Evolutionary conservation across 73 alveolate genomes (phyloP).

Genomic region (Effrenium voratum): DNA sequence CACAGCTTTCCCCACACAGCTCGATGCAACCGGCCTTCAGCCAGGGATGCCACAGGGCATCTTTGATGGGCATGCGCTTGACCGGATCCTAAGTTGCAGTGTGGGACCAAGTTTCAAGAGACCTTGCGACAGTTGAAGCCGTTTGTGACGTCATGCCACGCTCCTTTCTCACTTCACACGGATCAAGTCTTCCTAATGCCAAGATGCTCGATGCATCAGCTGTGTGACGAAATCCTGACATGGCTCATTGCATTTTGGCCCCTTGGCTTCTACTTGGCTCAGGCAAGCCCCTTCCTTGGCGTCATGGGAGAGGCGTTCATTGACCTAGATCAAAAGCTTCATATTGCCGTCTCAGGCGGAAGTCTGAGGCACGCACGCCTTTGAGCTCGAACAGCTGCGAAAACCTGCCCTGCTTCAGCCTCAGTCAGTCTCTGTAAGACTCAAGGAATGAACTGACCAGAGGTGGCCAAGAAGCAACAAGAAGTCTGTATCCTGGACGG

Average conservation of each 20-base stretch:
- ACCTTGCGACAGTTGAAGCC: background rate
- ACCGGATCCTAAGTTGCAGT: constrained; percentile 11
- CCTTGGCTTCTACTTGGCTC: background rate
- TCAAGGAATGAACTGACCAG: background rate
- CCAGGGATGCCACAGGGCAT: constrained; percentile 85
- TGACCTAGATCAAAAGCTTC: background rate
- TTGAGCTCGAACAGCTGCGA: constrained; percentile 61
- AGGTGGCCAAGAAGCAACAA: constrained; percentile 2
- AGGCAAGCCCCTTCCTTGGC: constrained; percentile 4
- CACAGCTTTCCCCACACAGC: background rate
- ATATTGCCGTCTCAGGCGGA: background rate
- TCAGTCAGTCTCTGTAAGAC: background rate
- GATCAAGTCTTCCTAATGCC: background rate
- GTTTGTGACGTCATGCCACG: too few species aligned
- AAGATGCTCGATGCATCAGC: constrained; percentile 52
- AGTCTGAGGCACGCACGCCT: background rate
- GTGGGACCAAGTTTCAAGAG: background rate
- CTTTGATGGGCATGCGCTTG: constrained; percentile 79
- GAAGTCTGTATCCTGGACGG: constrained; percentile 51
- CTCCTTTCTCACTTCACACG: background rate
- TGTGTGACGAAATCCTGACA: constrained; percentile 67
- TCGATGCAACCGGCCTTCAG: background rate
- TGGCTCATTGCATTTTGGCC: background rate
- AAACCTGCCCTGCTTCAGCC: constrained; percentile 49
- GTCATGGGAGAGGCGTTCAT: constrained; percentile 46